These are phyloP conservation scores for Colletotrichum sp. DNA, from an alignment of 2,329 filamentous ascomycete genomes.

Conservation along the genomic window DNA sequence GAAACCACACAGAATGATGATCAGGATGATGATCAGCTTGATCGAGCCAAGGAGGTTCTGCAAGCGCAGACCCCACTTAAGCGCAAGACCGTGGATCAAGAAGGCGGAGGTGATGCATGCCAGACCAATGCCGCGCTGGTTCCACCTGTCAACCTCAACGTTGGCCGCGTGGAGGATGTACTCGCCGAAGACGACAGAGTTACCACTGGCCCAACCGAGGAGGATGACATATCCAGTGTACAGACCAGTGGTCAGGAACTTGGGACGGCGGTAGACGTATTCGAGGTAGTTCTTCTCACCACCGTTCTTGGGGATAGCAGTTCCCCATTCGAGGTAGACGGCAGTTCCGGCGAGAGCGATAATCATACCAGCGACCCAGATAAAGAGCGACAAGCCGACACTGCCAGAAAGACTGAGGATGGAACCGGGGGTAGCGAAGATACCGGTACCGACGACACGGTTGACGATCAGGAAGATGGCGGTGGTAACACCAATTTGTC, in stretches of 20 bases:
- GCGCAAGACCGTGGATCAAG: constrained; percentile 65
- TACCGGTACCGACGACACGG: constrained; percentile 70
- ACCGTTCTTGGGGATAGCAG: constrained; percentile 67
- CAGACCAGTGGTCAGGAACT: constrained; percentile 64
- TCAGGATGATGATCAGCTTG: constrained; percentile 69
- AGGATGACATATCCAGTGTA: constrained; percentile 68
- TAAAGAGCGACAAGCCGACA: constrained; percentile 65
- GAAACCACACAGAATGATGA: constrained; percentile 69
- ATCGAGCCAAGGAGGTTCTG: constrained; percentile 70
- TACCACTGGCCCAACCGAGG: constrained; percentile 69
- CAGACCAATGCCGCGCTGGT: constrained; percentile 70
- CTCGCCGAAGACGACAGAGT: constrained; percentile 73
- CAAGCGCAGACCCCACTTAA: constrained; percentile 70
- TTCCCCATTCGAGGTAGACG: constrained; percentile 72
- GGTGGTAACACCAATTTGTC: constrained; percentile 59
- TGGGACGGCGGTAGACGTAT: constrained; percentile 64
- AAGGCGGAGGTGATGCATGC: constrained; percentile 70
- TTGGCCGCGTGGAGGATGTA: constrained; percentile 71
- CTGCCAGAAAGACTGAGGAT: constrained; percentile 63
- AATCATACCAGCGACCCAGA: constrained; percentile 67
- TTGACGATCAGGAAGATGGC: constrained; percentile 68
- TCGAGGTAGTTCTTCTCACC: constrained; percentile 74
- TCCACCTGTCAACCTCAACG: constrained; percentile 68
- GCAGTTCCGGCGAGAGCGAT: constrained; percentile 67
- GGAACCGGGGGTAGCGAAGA: constrained; percentile 66